Evolutionary conservation across 805 yeast genomes (phyloP).

Genomic region (Candida nitratophila): DNA sequence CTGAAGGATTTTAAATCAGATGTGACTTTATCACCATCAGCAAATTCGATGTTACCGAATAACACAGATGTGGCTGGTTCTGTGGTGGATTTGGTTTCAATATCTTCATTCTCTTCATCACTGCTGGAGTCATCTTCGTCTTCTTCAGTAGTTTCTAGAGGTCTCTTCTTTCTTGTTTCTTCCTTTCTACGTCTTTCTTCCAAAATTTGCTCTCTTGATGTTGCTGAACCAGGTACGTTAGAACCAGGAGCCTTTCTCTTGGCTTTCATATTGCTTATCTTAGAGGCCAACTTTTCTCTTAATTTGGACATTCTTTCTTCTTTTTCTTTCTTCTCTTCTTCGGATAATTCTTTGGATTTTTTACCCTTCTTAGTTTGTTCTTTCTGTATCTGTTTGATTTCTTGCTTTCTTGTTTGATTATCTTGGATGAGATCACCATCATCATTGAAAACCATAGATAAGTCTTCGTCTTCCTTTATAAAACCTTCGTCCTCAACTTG

Average conservation of each 20-base stretch:
- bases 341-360: slow-evolving; percentile 19
- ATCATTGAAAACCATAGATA: slow-evolving; percentile 56
- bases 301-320: slow-evolving; percentile 57
- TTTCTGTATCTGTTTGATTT: slow-evolving; percentile 5
- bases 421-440: slow-evolving; percentile 48
- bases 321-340: slow-evolving; percentile 43
- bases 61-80: slow-evolving; percentile 37
- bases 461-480: slow-evolving; percentile 6
- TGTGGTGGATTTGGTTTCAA: slow-evolving; percentile 26
- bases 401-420: slow-evolving; percentile 8
- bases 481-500: slow-evolving; percentile 3
- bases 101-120: slow-evolving; percentile 27
- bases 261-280: slow-evolving; percentile 62
- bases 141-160: slow-evolving; percentile 23
- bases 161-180: slow-evolving; percentile 27
- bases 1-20: slow-evolving; percentile 60
- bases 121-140: slow-evolving; percentile 31
- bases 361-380: slow-evolving; percentile 3
- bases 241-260: slow-evolving; percentile 92
- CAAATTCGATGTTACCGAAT: slow-evolving; percentile 76
- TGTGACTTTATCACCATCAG: slow-evolving; percentile 74
- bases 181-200: slow-evolving; percentile 52
- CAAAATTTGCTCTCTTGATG: slow-evolving; percentile 73
- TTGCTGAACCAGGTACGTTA: slow-evolving; percentile 71
- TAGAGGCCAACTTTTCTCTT: slow-evolving; percentile 71